Base-by-base conservation (phyloP, 139 green algal species). In the Coccomyxa sp. region DNA sequence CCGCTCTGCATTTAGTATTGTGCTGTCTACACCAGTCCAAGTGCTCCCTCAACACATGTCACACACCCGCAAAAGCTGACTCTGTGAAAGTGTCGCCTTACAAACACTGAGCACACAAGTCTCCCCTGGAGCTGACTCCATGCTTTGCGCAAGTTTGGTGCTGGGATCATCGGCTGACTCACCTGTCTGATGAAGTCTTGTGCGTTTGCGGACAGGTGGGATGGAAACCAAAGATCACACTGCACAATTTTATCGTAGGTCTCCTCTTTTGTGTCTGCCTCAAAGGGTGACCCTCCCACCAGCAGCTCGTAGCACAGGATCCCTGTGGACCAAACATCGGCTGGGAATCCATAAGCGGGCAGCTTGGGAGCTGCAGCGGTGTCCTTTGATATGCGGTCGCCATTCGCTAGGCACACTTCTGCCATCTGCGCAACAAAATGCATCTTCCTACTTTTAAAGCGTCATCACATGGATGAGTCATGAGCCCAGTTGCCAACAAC, bases 261-360 rank as follows among this genome's bases (percentile, higher is more conserved):
- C 10, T 59, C 83, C 14, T 88, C 89, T 30, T 89, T 87, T 78
- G 94, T 91, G 57, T 92, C 87, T 57, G 93, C 92, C 11, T 95
- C 85, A 71, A 92, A 92, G 28, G 91, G 88, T 21, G 91, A 82
- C 3, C 79, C 51, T 23, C 93, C 92, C 60, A 90, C 83, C 75
- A 98, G 84, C 45, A 97, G 89, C 91, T 97, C 94, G 75, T 96
- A 98, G 0, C 91, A 90, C 82, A 98, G 89, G 45, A 96, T 90
- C 14, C 94, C 94, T n/a, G 93, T 87, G 11, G 93, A 92, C 94
- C 94, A 98, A 25, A 97, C 89, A 31, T 92, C 89, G 38, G 77
- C 66, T 38, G 77, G n/a, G n/a, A 71, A 45, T 11, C 83, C 79
- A 58, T 86, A 86, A 1, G 77, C 74, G 1, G n/a, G 74, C 25